These are phyloP conservation scores for Blastobotrys raffinosifermentans DNA, from an alignment of 1,139 yeast species.

Conservation along the genomic window DNA sequence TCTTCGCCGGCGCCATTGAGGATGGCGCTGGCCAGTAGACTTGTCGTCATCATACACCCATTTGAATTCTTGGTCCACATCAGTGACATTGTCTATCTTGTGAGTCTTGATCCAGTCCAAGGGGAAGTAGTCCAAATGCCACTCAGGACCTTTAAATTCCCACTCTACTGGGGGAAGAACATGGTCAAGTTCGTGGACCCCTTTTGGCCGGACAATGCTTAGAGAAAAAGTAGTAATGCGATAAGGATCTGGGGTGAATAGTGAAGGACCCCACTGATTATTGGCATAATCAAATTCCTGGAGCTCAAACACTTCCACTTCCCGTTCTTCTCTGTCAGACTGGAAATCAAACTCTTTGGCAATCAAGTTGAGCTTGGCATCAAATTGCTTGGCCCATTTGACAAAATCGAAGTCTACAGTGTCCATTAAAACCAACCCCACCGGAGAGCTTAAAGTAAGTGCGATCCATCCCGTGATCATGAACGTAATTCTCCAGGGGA, in stretches of 20 bases:
- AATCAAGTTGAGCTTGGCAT: slow-evolving; percentile 33
- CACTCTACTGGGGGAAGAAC: slow-evolving; percentile 27
- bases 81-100: slow-evolving; percentile 12
- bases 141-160: slow-evolving; percentile 19
- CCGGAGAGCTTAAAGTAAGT: slow-evolving; percentile 50
- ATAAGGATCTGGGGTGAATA: slow-evolving; percentile 16
- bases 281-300: slow-evolving; percentile 48
- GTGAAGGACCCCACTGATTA: slow-evolving; percentile 50
- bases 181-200: slow-evolving; percentile 10
- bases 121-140: slow-evolving; percentile 27
- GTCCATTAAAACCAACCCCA: too few species aligned
- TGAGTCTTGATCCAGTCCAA: slow-evolving; percentile 23
- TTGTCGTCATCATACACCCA: slow-evolving; percentile 30
- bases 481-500: slow-evolving; percentile 31
- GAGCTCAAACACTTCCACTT: slow-evolving; percentile 66
- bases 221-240: slow-evolving; percentile 9
- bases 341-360: not conserved
- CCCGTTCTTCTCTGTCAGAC: slow-evolving; percentile 31
- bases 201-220: slow-evolving; percentile 5
- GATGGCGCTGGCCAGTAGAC: slow-evolving; percentile 8
- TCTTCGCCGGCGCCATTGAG: slow-evolving; percentile 23
- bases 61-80: slow-evolving; percentile 25
- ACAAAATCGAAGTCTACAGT: too few species aligned
- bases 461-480: slow-evolving; percentile 48
- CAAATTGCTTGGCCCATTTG: too few species aligned